Base-by-base conservation (phyloP, 2,329 filamentous ascomycete species). In the Didymellaceae sp. region DNA sequence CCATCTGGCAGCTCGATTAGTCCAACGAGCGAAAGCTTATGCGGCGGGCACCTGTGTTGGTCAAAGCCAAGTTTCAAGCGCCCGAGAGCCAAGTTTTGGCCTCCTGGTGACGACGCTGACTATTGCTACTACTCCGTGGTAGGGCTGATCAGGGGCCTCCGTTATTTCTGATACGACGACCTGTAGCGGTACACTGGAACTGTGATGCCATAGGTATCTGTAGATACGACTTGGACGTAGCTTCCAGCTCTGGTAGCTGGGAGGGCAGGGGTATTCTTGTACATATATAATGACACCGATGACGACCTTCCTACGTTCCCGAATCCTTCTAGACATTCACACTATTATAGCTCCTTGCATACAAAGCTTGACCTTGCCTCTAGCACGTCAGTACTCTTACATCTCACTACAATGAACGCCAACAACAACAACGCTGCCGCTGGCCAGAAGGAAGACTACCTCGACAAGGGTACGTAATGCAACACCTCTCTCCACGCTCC, bases 381-480 rank as follows among this genome's bases (percentile, higher is more conserved):
- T 14, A 32, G 6, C 38, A 52, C 37, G 41, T 43, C 38, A 46
- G 24, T 38, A 46, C 26, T 24, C 18, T 31, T 7, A 8, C 25
- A 21, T 14, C 14, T 18, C 8, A 22, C 24, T 5, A 47, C 22
- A 33, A 48, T 53, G 49, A 47, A 48, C 50, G 21, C 50, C 18
- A 53, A 53, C 39, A 38, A 38, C 42, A 45, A 37, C 38, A 45
- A 45, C 42, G 42, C 42, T 38, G 51, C 40, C 26, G 45, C 45
- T 21, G 51, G 51, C 10, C 39, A 37, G n/a, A 49, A 54, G 35
- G 45, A 49, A 41, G 51, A 54, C 16, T 54, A 49, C 38, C 34
- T 58, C 20, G 51, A 61, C 54, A 52, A 61, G 58, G 50, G 48
- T 37, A 48, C 50, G 54, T 55, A 54, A 45, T 20, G 37, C 14